A percentile compares a stretch with the other conserved stretches of the same genome.
These are phyloP conservation scores for Mycena galopus DNA, from an alignment of 768 basidiomycete species.

Conservation along the genomic window DNA sequence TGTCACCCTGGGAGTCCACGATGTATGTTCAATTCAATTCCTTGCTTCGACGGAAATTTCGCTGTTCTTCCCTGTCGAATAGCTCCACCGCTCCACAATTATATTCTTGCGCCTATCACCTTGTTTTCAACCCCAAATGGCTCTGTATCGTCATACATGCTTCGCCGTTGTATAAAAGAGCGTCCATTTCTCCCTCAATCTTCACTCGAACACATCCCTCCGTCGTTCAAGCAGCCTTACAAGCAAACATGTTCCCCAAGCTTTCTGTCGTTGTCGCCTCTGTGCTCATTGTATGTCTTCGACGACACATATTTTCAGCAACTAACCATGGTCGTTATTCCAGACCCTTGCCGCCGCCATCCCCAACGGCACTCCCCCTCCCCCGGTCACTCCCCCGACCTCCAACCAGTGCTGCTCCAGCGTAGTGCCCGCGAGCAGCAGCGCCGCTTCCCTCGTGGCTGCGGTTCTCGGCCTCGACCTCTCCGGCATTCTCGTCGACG, in stretches of 20 bases:
- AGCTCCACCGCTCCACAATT: too few relatives aligned
- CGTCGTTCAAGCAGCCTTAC: background rate
- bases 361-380: background rate
- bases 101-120: too few relatives aligned
- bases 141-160: too few relatives aligned
- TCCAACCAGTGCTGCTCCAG: background rate
- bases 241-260: background rate
- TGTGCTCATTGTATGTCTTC: background rate
- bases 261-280: background rate
- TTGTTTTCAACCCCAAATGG: too few relatives aligned
- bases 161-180: background rate
- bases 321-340: background rate
- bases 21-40: too few relatives aligned
- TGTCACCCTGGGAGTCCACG: too few relatives aligned
- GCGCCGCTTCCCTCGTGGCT: background rate
- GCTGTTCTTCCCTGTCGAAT: too few relatives aligned
- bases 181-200: background rate
- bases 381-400: background rate
- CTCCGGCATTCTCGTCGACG: background rate
- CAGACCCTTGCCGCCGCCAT: background rate
- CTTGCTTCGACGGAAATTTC: too few relatives aligned
- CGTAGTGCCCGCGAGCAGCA: background rate
- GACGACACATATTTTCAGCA: background rate
- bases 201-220: background rate
- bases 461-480: background rate